These are phyloP conservation scores for Haplographium delicatum DNA, from an alignment of 495 filamentous ascomycete genomes.

Conservation along the genomic window DNA sequence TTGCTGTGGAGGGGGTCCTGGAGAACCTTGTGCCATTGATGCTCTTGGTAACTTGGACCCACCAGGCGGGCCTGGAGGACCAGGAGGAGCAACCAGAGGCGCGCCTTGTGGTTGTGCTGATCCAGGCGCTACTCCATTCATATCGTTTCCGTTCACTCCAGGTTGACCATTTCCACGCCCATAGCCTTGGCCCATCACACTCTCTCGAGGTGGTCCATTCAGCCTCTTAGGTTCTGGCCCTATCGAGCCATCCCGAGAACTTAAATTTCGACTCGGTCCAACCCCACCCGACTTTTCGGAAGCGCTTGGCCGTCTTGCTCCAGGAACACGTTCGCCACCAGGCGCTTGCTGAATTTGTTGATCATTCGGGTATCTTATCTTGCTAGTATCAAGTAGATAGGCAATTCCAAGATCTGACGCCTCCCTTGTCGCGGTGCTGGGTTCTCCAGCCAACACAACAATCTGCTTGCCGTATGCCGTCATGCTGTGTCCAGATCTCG, in stretches of 20 bases:
- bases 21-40: conserved; percentile 62
- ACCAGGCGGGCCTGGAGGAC: conserved; percentile 28
- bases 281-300: conserved; percentile 23
- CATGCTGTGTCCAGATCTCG: conserved; percentile 95
- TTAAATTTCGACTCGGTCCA: conserved; percentile 31
- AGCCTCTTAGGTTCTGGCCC: conserved; percentile 52
- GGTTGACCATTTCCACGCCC: conserved; percentile 25
- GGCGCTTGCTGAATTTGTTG: conserved; percentile 46
- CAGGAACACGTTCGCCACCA: conserved; percentile 31
- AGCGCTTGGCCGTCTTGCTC: conserved; percentile 35
- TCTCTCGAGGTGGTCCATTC: conserved; percentile 48
- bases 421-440: conserved; percentile 77
- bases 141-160: conserved; percentile 26
- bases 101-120: conserved; percentile 28
- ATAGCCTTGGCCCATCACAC: conserved; percentile 37
- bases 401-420: conserved; percentile 79
- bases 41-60: conserved; percentile 63
- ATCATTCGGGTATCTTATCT: conserved; percentile 92
- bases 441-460: conserved; percentile 88
- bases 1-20: conserved; percentile 81
- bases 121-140: conserved; percentile 24
- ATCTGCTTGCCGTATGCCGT: conserved; percentile 88
- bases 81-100: conserved; percentile 30
- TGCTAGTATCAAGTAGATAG: conserved; percentile 88
- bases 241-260: conserved; percentile 61